Conservation (phyloP, 495 filamentous ascomycete species). For the Beverwykella pulmonaria region DNA sequence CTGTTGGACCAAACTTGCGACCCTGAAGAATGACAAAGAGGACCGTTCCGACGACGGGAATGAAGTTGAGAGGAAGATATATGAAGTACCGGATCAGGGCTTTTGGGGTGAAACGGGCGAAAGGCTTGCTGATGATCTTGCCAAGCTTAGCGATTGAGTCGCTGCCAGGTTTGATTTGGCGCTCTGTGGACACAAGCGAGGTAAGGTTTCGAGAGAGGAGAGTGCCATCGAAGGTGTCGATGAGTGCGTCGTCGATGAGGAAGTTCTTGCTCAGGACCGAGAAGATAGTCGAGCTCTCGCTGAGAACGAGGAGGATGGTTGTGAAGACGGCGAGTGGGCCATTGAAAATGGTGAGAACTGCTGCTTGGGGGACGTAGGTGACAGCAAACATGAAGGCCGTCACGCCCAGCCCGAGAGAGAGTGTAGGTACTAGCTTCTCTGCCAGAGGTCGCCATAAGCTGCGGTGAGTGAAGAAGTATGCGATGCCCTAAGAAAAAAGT, state of each 20-base stretch:
- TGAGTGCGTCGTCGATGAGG: constrained; percentile 73
- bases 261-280: constrained; percentile 73
- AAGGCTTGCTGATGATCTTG: constrained; percentile 69
- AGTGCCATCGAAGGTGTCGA: constrained; percentile 87
- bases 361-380: constrained; percentile 87
- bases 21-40: constrained; percentile 80
- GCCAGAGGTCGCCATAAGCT: constrained; percentile 67
- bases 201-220: constrained; percentile 45
- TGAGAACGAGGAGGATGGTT: constrained; percentile 48
- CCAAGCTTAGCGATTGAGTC: constrained; percentile 73
- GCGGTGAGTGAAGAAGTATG: constrained; percentile 74
- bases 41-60: constrained; percentile 83
- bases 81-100: constrained; percentile 69
- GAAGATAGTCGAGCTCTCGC: constrained; percentile 78
- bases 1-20: constrained; percentile 54
- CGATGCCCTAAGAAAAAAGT: constrained; percentile 61
- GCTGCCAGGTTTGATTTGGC: constrained; percentile 65
- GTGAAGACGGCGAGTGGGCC: constrained; percentile 72
- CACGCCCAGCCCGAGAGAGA: constrained; percentile 46
- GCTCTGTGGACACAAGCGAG: constrained; percentile 66
- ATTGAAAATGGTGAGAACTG: constrained; percentile 77
- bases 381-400: constrained; percentile 74
- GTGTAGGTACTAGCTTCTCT: constrained; percentile 62
- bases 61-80: constrained; percentile 88
- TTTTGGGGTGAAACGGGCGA: constrained; percentile 65